Evolutionary conservation across 192 early-diverging fungal species (phyloP), one percentile per base, ranked within the genome.

Genomic region (Coemansia sp.): DNA sequence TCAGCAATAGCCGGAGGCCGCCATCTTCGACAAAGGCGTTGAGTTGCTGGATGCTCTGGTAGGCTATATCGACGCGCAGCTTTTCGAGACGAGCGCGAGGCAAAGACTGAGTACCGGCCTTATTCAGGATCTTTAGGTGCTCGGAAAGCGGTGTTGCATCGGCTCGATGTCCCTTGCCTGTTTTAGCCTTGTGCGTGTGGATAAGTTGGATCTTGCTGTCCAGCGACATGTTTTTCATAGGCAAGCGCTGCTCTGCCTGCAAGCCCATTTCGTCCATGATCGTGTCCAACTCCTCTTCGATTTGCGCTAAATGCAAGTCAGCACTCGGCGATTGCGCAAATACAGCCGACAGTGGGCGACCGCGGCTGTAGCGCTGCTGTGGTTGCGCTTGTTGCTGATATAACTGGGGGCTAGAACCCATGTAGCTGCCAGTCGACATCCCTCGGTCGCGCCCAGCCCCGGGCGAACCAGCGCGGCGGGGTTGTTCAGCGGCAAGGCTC

Each of bases 191-290:
- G 69, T 82, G 80, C 50, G 80, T 74, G 29, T 77, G 80, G 37
- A 82, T 68, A 21, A 82, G 72, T 48, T 76, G 74, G 44, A 69
- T 12, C 66, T 82, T 82, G 68, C 69, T 74, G 4, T 82, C 80
- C n/a, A 63, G 21, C 0, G 74, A 72, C 69, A 82, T 67, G 61
- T 65, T 69, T 62, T 77, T 73, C 75, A 82, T 82, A 0, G 74
- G 57, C 70, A 73, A n/a, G 9, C 80, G 74, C 55, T 74, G 80
- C 37, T 71, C 75, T 42, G 66, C 68, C 57, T 68, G 61, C 41
- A 82, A 66, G 3, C 80, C 80, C 75, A 82, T 76, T 4, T 48
- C 63, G 67, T 82, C 80, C 80, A 82, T 82, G 34, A 82, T 70
- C 8, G 75, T 82, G 53, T 77, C 80, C 5, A 82, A 75, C 58